A percentile compares a stretch with the other conserved stretches of the same genome.
These are phyloP conservation scores for Sphaerosporella brunnea DNA, from an alignment of 495 filamentous ascomycete genomes.

Conservation along the genomic window DNA sequence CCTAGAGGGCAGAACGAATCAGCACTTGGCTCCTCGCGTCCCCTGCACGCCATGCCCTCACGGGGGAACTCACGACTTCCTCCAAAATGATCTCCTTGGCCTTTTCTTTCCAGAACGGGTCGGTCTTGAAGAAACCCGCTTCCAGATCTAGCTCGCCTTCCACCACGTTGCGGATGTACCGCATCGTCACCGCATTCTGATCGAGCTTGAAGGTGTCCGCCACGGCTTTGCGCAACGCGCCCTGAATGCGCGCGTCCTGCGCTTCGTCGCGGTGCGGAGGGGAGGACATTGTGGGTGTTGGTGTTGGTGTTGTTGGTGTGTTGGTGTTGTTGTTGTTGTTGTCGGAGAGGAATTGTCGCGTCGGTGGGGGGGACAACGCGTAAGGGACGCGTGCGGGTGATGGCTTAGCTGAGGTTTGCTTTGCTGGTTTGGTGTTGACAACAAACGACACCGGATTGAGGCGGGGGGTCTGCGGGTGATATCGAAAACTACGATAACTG, in stretches of 20 bases:
- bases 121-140: slow-evolving; percentile 48
- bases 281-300: not conserved
- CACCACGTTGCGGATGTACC: slow-evolving; percentile 46
- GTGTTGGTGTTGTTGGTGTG: not conserved
- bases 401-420: too few relatives aligned
- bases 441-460: too few relatives aligned
- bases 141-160: slow-evolving; percentile 49
- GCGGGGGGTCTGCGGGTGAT: too few relatives aligned
- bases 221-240: slow-evolving; percentile 40
- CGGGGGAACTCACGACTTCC: slow-evolving; percentile 47
- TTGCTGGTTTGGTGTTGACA: too few relatives aligned
- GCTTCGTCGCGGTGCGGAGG: slow-evolving; percentile 3
- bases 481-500: too few relatives aligned
- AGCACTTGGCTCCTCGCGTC: too few relatives aligned
- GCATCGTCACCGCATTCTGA: slow-evolving; percentile 57
- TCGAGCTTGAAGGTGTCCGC: slow-evolving; percentile 38
- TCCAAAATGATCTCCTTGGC: slow-evolving; percentile 58
- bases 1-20: too few relatives aligned
- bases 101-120: slow-evolving; percentile 53
- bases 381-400: too few relatives aligned
- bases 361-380: too few relatives aligned
- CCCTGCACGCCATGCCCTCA: too few relatives aligned
- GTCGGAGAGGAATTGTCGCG: too few relatives aligned
- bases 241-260: slow-evolving; percentile 6
- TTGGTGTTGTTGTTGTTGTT: not conserved